Evolutionary conservation across 768 basidiomycete genomes (phyloP).

Genomic region (Trametes cingulata): DNA sequence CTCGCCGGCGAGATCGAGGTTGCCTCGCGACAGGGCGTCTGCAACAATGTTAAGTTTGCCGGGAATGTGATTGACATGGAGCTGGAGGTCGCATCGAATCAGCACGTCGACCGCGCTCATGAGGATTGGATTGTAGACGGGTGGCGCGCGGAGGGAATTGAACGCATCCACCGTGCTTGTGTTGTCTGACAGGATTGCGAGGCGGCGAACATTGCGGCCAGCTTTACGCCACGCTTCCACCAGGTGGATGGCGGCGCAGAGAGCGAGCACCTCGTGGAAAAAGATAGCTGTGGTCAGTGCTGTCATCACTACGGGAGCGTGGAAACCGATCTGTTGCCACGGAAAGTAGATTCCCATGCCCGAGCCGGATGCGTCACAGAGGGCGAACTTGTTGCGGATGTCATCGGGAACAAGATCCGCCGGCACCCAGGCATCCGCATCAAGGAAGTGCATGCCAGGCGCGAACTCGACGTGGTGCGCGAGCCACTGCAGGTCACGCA

Average conservation of each 20-base stretch:
- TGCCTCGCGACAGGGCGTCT: neutral
- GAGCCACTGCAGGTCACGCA: conserved; percentile 37
- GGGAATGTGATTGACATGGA: neutral
- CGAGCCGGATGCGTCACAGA: conserved; percentile 23
- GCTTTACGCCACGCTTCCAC: neutral
- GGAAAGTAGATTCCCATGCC: conserved; percentile 29
- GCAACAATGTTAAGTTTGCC: neutral
- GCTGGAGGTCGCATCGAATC: neutral
- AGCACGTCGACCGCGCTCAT: neutral
- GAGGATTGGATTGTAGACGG: neutral
- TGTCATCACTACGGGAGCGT: neutral
- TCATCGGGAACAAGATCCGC: neutral
- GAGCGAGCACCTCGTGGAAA: conserved; percentile 12
- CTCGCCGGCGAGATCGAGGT: neutral
- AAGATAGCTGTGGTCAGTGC: neutral
- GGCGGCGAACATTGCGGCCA: neutral
- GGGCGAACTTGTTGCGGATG: conserved; percentile 16
- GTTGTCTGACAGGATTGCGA: conserved; percentile 25
- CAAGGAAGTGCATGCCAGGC: neutral
- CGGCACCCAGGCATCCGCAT: neutral
- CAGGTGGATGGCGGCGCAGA: conserved; percentile 4
- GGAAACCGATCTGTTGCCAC: neutral
- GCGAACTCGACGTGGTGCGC: neutral
- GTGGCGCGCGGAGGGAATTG: conserved; percentile 20
- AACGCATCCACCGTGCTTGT: conserved; percentile 31